Evolutionary conservation across 1,284 basidiomycete species (phyloP), one percentile per base, ranked within the genome.

Genomic region (Sphagnurus paluster): DNA sequence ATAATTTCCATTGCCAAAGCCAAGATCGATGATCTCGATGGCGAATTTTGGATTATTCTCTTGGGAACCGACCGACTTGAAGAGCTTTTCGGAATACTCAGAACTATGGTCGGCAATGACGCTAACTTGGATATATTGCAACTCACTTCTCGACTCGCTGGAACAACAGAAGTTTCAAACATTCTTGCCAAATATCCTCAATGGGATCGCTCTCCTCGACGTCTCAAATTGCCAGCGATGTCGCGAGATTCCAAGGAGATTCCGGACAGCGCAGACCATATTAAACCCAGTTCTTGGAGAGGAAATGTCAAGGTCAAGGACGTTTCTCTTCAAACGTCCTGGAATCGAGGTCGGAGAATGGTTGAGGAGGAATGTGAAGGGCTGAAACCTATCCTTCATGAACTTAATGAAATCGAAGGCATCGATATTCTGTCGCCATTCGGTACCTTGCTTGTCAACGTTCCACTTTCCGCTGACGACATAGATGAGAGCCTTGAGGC

Each of bases 61-160:
- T 52, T 70, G 2, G 69, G 70, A 3, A 71, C 68, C 0, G 64
- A 73, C 44, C 49, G 62, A 0, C 60, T 71, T 0, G 66, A 70
- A 43, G 53, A 53, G 10, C 41, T 67, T 0, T 72, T 71, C 49
- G 68, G 67, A 1, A 60, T 64, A 16, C 56, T 68, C 10, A 39
- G 63, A 1, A 67, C 65, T 0, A 62, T 68, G 50, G 56, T 70
- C 25, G 62, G 66, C 1, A 67, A 64, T 39, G 65, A 70, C 32
- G 42, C 59, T 0, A 70, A 70, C 42, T 25, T 61, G 0, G 65
- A 70, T 39, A 48, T 62, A 0, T 53, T 65, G 0, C 67, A 70
- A 43, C 58, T 69, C 8, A 45, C 40, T 1, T 39, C 36, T 32
- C 54, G 62, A 2, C 37, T 69, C 6, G 45, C 64, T 16, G 59